These are phyloP conservation scores for Juglanconis oblonga DNA, from an alignment of 2,329 filamentous ascomycete genomes.

Conservation along the genomic window DNA sequence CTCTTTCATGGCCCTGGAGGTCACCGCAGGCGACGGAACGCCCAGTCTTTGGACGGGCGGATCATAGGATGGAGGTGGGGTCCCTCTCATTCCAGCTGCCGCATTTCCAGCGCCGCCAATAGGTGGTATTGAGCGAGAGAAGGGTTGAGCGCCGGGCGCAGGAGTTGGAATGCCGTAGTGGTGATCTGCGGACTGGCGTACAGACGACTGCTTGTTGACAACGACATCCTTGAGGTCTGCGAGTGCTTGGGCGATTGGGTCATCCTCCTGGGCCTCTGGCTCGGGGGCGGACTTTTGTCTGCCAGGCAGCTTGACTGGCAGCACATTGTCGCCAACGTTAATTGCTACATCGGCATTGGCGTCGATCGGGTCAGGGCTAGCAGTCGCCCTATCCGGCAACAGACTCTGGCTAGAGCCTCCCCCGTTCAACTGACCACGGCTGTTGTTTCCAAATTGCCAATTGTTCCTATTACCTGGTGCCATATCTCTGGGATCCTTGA, in stretches of 20 bases:
- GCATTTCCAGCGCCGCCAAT: constrained; percentile 39
- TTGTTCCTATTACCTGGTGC: constrained; percentile 51
- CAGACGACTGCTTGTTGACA: constrained; percentile 72
- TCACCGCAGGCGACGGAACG: constrained; percentile 87
- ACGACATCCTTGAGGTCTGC: constrained; percentile 86
- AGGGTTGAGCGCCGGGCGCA: constrained; percentile 49
- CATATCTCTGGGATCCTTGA: constrained; percentile 74
- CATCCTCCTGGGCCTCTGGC: constrained; percentile 58
- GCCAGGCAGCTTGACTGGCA: constrained; percentile 82
- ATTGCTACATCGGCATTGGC: constrained; percentile 89
- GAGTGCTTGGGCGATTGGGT: constrained; percentile 88
- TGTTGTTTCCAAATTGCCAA: constrained; percentile 43
- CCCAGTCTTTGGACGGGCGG: constrained; percentile 75
- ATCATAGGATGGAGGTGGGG: constrained; percentile 86
- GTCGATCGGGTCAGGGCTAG: constrained; percentile 82
- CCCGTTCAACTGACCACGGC: constrained; percentile 32
- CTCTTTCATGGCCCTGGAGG: constrained; percentile 92
- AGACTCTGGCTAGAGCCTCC: constrained; percentile 37
- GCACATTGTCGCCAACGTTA: constrained; percentile 94
- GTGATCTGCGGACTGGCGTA: constrained; percentile 89
- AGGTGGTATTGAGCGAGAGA: constrained; percentile 40
- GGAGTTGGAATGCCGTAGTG: constrained; percentile 93
- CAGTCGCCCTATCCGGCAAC: constrained; percentile 38
- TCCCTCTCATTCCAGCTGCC: constrained; percentile 62
- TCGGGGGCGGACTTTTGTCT: constrained; percentile 44